Base-by-base conservation (phyloP, 306 rosid genomes). In the Prinsepia uniflora region DNA sequence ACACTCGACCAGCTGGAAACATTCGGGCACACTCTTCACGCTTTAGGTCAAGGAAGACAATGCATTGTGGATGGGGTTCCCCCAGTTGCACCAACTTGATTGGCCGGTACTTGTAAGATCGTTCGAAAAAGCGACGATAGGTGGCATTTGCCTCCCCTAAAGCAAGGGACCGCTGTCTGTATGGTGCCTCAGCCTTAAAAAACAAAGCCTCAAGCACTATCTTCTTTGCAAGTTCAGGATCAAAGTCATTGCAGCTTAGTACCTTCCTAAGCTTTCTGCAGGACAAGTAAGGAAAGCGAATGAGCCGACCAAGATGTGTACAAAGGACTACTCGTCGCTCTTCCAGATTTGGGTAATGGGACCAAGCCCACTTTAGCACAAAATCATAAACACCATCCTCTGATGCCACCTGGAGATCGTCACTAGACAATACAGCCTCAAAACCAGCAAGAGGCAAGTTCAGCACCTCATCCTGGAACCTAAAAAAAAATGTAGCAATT, bases 281-380 rank as follows among this genome's bases (percentile, higher is more conserved):
- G 17, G 74, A 74, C 88, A 84, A 76, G 81, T 67, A 66, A 6
- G 90, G 86, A 69, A 83, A 86, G 30, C 90, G 86, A 54, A 83
- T 74, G 60, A 79, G 81, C 57, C 39, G 53, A 60, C 66, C 68
- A 39, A 86, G 90, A 44, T 55, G 84, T 10, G 81, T 55, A 69
- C 81, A 58, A 50, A 86, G 64, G 70, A 84, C 48, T 54, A 67
- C 77, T 50, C 64, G 58, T 39, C 83, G 77, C 5, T 79, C 84
- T 80, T 84, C 78, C 4, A 75, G 68, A 55, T 81, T 68, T 30
- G 83, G 83, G 46, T 79, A 84, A 69, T 79, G 83, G 18, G 34
- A 67, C 64, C 76, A 75, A 10, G 84, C 80, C 90, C 88, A 86
- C 78, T 72, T 77, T 22, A 74, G 78, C 61, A 84, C 74, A 63